Base-by-base conservation (phyloP, 1,139 yeast genomes). In the Geotrichum siamense region DNA sequence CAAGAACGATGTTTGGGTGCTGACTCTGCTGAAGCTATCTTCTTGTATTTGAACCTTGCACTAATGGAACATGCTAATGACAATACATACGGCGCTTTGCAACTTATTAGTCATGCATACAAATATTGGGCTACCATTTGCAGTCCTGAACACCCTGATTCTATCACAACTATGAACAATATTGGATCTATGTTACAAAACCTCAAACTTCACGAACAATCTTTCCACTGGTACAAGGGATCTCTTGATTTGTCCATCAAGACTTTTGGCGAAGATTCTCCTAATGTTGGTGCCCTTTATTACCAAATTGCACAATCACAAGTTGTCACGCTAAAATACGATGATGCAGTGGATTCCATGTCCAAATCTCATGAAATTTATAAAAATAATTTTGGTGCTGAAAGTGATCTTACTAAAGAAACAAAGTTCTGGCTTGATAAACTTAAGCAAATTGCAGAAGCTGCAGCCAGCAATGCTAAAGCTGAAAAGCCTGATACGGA, bases 1-100 rank as follows among this genome's bases (percentile, higher is more conserved):
- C 72, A 79, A 47, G 97, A 91, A 68, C 77, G 97, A 64, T 74
- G 81, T 17, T 64, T 71, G 42, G 98, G 98, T 49, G 64, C 79
- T 52, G 97, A 89, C 60, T 76, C 93, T 5, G 76, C 75, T 56
- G 93, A 86, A 54, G 75, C 91, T 23, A 64, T 86, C 28, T 74
- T 86, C 51, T 72, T 86, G 28, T 76, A 82, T 60, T 71, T 80
- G 57, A 86, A 85, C 63, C 68, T 87, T 52, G 94, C 94, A 1
- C 75, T 72, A 57, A 74, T 75, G 56, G 96, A 87, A 61, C 69
- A 78, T 36, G 67, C 75, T 13, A 75, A 75, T 55, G 76, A 76
- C 41, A 77, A 78, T 55, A 67, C 75, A 37, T 67, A 69, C 29
- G 81, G 82, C 51, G 76, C 93, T 1, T 68, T 87, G 52, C 72